Percentiles rank a stretch among this genome's conserved stretches.
Conservation (phyloP, 164 flowering plant species). For the Santalum album region DNA sequence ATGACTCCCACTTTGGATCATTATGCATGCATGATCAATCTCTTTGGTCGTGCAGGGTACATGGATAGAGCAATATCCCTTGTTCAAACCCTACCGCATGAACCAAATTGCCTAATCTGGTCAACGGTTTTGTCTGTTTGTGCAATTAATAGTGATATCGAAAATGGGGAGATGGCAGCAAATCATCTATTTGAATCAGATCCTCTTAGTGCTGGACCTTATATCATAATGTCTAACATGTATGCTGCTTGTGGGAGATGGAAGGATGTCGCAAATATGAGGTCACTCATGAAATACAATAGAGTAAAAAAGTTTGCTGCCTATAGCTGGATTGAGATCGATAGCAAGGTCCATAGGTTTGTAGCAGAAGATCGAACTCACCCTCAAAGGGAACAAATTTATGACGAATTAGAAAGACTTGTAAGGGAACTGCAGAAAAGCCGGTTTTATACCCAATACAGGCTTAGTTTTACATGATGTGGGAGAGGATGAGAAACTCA, state of each 20-base stretch:
- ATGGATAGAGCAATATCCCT: background rate
- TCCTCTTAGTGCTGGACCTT: background rate
- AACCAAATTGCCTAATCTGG: background rate
- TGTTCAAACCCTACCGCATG: background rate
- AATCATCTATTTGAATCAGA: background rate
- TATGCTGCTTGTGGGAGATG: conserved; percentile 2
- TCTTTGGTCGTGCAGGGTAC: background rate
- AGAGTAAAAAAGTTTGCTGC: background rate
- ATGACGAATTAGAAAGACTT: background rate
- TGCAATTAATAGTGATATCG: background rate
- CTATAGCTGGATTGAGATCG: conserved; percentile 2
- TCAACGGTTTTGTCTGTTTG: background rate
- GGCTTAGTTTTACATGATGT: conserved; percentile 1
- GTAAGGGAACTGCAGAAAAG: background rate
- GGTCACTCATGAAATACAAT: background rate
- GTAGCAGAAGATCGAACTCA: background rate
- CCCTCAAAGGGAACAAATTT: background rate
- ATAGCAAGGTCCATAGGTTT: conserved; percentile 1
- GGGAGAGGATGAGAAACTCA: conserved; percentile 3
- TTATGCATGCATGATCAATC: background rate
- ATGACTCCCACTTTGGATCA: background rate
- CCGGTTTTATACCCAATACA: background rate
- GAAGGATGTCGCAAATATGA: background rate
- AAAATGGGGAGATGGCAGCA: conserved; percentile 2
- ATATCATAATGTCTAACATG: background rate